Evolutionary conservation across 495 filamentous ascomycete genomes (phyloP).

Genomic region (Penicillium paxilli): DNA sequence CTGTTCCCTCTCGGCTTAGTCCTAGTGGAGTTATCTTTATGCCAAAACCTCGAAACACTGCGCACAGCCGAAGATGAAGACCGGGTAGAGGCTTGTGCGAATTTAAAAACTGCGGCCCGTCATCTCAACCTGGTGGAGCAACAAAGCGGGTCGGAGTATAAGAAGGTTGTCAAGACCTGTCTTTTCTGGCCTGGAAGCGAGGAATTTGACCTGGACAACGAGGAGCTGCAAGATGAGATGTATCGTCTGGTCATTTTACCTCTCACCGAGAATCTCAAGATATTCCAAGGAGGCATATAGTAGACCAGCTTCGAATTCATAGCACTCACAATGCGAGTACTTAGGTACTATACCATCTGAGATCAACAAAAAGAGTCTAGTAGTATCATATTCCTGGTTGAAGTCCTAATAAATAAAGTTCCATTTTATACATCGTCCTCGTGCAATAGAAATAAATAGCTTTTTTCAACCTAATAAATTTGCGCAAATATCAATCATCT

Average conservation of each 20-base stretch:
- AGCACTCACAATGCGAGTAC: no score
- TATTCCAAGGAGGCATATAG: background rate
- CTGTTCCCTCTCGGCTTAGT: conserved; percentile 32
- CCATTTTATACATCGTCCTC: no score
- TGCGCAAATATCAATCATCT: no score
- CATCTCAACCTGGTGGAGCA: conserved; percentile 19
- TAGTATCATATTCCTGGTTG: no score
- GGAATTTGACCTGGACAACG: background rate
- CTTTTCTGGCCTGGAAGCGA: conserved; percentile 24
- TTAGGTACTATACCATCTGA: no score
- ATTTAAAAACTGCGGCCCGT: conserved; percentile 24
- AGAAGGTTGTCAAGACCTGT: conserved; percentile 32
- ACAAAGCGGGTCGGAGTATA: conserved; percentile 28
- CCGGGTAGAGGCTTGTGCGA: conserved; percentile 13
- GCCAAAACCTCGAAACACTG: conserved; percentile 22
- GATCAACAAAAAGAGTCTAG: no score
- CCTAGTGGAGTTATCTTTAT: conserved; percentile 36
- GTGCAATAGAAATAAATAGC: no score
- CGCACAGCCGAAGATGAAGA: conserved; percentile 18
- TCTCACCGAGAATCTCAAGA: background rate
- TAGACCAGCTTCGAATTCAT: no score
- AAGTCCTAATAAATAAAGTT: no score
- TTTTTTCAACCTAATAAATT: no score
- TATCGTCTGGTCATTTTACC: background rate
- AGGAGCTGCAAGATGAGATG: background rate